Evolutionary conservation across 805 yeast genomes (phyloP), one percentile per base, ranked within the genome.

Genomic region (Clavispora vitiphila): DNA sequence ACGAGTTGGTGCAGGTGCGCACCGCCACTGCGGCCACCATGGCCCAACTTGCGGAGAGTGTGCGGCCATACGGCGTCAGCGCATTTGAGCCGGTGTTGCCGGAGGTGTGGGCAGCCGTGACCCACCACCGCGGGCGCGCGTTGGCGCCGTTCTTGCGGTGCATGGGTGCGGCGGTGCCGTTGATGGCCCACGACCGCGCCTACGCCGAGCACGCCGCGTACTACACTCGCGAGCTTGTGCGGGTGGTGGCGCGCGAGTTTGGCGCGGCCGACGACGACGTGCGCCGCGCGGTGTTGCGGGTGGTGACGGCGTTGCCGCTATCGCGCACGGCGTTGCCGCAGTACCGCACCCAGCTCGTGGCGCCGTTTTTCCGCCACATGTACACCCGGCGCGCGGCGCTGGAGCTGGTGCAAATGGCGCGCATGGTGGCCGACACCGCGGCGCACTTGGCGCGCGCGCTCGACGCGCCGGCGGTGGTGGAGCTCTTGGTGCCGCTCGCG

Each of bases 11-110:
- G 10, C 79, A 76, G 34, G 84, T 89, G 0, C 68, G 95, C 42
- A 75, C 77, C 2, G 72, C 80, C 10, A 72, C 96, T 0, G 96
- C 96, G 0, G 65, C 72, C 26, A 81, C 96, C 0, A 55, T 90
- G 2, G 67, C 90, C 0, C 75, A 82, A 1, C 61, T 91, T 25
- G 97, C 97, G 0, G 90, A 86, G 38, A 81, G 86, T 7, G 77
- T 88, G 4, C 71, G 78, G 18, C 98, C 98, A 0, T 87, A 84
- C 62, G 99, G 98, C 35, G 83, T 86, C 41, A 96, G 87, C 53
- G 79, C 91, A 0, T 90, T 91, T 58, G 95, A 89, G 52, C 62
- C 64, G 0, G 71, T 81, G 0, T 56, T 91, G 26, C 91, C 86
- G 41, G 85, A 88, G 0, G 64, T 87, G 5, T 89, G 96, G 96